Conservation (phyloP, 1,139 yeast genomes). For the Suhomyces yuchorum region DNA sequence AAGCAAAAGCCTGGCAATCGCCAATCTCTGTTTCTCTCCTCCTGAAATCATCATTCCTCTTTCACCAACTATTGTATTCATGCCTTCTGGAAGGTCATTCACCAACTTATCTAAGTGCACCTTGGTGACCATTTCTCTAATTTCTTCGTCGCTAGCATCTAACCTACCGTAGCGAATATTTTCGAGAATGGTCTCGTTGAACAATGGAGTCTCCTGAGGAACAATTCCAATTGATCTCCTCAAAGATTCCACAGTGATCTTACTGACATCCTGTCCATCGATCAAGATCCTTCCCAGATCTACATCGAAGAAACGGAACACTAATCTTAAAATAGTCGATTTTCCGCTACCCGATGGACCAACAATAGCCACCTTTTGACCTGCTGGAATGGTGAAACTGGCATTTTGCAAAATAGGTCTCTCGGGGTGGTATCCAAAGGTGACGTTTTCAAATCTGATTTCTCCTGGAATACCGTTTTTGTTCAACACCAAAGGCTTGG, state of each 20-base stretch:
- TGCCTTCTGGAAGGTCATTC: slow-evolving; percentile 77
- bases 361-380: slow-evolving; percentile 86
- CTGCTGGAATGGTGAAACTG: slow-evolving; percentile 84
- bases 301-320: slow-evolving; percentile 86
- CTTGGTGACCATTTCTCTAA: slow-evolving; percentile 58
- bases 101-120: slow-evolving; percentile 73
- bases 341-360: slow-evolving; percentile 97
- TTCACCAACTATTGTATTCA: slow-evolving; percentile 91
- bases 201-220: slow-evolving; percentile 96
- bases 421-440: slow-evolving; percentile 89
- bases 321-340: slow-evolving; percentile 80
- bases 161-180: slow-evolving; percentile 87
- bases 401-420: slow-evolving; percentile 84
- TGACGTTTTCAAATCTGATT: slow-evolving; percentile 84
- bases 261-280: slow-evolving; percentile 87
- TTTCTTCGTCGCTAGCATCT: slow-evolving; percentile 73
- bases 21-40: slow-evolving; percentile 95
- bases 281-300: slow-evolving; percentile 73
- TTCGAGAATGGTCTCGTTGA: slow-evolving; percentile 86
- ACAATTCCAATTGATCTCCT: slow-evolving; percentile 84
- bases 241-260: slow-evolving; percentile 73
- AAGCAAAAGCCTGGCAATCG: slow-evolving; percentile 83
- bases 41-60: slow-evolving; percentile 98
- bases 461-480: slow-evolving; percentile 56
- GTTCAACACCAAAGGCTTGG: slow-evolving; percentile 57